Evolutionary conservation across 78 protist genomes (phyloP), one percentile per base, ranked within the genome.

Genomic region (Pigoraptor vietnamica): DNA sequence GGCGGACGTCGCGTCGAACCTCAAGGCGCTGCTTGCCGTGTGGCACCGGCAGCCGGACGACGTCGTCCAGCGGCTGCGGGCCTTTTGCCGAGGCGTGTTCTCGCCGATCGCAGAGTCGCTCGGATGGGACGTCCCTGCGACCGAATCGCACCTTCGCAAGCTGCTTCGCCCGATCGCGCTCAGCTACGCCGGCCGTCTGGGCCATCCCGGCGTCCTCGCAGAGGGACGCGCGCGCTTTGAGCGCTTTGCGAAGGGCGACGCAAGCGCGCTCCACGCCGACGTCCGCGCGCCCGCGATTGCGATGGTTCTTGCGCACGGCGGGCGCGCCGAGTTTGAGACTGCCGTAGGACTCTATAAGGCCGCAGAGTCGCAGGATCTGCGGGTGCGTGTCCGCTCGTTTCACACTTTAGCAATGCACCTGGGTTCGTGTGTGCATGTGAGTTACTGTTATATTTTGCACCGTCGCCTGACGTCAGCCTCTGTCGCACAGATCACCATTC

Each of bases 111-210:
- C 93, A 23, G 25, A 81, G 93, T 39, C 1, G 32, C 90, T 93
- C 79, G 94, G 94, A 24, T 93, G 94, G 94, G 92, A 39, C 0
- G 56, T 39, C 36, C 24, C 55, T 25, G 81, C 84, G 23, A 33
- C 29, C n/a, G 92, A 91, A 81, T 6, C 34, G n/a, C 93, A 84
- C 56, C 90, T 82, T 1, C 0, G 34, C 39, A 1, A 6, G 37
- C 93, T 84, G 10, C 37, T 86, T 24, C 81, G 88, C 2, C 55
- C 83, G 40, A 1, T 39, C 19, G 93, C 32, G 35, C 32, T 87
- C 23, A 0, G 32, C 1, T 32, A 2, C 82, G 86, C 84, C 39
- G 84, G 89, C 39, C 32, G 0, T 37, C 33, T 23, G 39, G 37
- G 88, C 81, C 23, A 36, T 48, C 37, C 0, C 32, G 29, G 0